Conservation (phyloP, 148 eudicot species). For the Silene conica region DNA sequence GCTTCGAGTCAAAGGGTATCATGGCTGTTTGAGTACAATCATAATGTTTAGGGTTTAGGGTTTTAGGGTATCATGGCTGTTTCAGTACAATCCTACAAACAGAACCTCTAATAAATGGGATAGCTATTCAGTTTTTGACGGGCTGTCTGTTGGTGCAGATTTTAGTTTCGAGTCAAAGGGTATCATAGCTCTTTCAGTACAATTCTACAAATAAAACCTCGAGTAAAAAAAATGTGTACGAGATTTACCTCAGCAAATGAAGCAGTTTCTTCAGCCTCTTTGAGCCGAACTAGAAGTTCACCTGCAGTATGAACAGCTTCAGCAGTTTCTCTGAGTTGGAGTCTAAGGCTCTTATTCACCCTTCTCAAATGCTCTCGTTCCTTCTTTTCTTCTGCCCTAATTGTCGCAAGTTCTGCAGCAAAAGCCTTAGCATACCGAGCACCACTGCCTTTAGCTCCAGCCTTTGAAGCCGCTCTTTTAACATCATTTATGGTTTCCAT, state of each 20-base stretch:
- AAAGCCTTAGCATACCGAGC: conserved; percentile 77
- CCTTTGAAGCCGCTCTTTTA: conserved; percentile 78
- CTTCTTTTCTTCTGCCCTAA: conserved; percentile 73
- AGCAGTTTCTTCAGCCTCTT: conserved; percentile 93
- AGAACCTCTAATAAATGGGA: too few species aligned
- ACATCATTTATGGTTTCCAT: conserved; percentile 77
- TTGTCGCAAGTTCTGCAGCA: conserved; percentile 69
- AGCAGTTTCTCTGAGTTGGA: conserved; percentile 89
- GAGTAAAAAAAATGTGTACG: neutral
- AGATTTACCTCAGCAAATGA: conserved; percentile 68
- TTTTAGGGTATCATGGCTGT: too few species aligned
- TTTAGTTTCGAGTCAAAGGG: too few species aligned
- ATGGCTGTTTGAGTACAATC: too few species aligned
- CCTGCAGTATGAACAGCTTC: conserved; percentile 99
- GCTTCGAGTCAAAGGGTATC: too few species aligned
- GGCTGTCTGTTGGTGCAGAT: too few species aligned
- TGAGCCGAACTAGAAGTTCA: conserved; percentile 79
- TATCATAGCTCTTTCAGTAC: too few species aligned
- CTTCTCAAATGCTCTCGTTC: conserved; percentile 70
- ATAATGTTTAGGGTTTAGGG: too few species aligned
- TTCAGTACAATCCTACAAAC: too few species aligned
- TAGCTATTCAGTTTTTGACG: too few species aligned
- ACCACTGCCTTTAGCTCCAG: conserved; percentile 80
- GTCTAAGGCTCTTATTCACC: conserved; percentile 67
- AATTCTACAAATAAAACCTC: too few species aligned